These are phyloP conservation scores for Quercus aquifolioides DNA, from an alignment of 306 rosid genomes.

Conservation along the genomic window DNA sequence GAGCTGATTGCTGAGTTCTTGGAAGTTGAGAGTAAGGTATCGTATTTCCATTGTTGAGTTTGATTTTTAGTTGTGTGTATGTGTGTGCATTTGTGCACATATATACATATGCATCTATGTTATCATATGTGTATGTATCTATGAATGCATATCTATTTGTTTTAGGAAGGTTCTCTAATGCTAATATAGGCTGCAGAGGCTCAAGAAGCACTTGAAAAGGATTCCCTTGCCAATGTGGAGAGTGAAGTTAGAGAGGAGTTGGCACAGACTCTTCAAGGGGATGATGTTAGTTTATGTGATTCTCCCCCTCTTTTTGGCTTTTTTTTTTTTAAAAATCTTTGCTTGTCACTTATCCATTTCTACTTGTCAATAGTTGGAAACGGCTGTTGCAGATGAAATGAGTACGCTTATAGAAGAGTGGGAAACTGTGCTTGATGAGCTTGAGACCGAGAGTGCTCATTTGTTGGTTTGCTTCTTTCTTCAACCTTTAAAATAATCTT, in stretches of 20 bases:
- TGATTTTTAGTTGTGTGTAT: background rate
- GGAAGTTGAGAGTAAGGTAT: conserved; percentile 97
- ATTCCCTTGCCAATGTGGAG: conserved; percentile 87
- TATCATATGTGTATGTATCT: background rate
- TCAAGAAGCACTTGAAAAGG: conserved; percentile 97
- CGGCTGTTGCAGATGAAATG: conserved; percentile 84
- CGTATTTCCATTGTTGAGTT: conserved; percentile 2
- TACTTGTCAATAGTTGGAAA: conserved; percentile 67
- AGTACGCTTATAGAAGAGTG: conserved; percentile 65
- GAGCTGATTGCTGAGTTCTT: conserved; percentile 79
- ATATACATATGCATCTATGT: background rate
- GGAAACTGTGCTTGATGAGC: conserved; percentile 79
- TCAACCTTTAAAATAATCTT: conserved; percentile 28
- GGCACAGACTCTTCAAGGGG: conserved; percentile 60
- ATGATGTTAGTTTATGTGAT: conserved; percentile 65
- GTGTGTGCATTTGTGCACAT: no score
- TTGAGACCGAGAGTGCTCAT: conserved; percentile 85
- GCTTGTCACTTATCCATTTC: conserved; percentile 25
- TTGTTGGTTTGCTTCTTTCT: conserved; percentile 70
- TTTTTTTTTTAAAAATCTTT: background rate
- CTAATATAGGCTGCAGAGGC: conserved; percentile 97
- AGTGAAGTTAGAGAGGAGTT: conserved; percentile 86
- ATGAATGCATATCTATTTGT: conserved; percentile 2
- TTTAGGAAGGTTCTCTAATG: conserved; percentile 36
- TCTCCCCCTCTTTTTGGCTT: conserved; percentile 5